Evolutionary conservation across 768 basidiomycete genomes (phyloP), one percentile per base, ranked within the genome.

Genomic region (Floccularia luteovirens): DNA sequence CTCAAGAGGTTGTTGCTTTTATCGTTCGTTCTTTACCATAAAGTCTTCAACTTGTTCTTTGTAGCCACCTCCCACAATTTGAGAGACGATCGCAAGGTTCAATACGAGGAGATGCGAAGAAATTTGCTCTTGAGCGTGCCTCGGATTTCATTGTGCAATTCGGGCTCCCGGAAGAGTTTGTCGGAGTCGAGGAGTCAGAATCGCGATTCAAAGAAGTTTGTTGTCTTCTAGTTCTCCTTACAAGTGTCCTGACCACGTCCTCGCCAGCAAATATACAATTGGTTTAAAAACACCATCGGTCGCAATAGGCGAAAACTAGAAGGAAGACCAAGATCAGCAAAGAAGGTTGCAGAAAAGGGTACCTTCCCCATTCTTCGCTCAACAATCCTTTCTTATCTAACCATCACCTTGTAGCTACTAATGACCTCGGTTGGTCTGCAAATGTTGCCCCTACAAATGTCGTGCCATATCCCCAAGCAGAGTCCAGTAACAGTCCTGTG

Each of bases 281-380:
- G 79, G 79, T 81, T 77, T 60, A 81, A 81, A 60, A 81, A 81
- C 55, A 79, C 79, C 13, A 72, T 77, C 40, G 79, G 78, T 4
- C 66, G 79, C 23, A 75, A 71, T 5, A 63, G 77, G 39, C 63
- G 77, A 34, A 77, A 77, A 53, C 59, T 71, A 32, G 77, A 77
- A 44, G 75, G 76, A 4, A 62, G 71, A 20, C 68, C 74, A 1
- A 63, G 74, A 31, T 66, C 75, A 27, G 63, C 67, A 32, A 77
- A 73, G 55, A 73, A 70, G 47, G 52, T 61, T 6, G 58, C 69
- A 24, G 75, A 77, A 53, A 77, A 72, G 59, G 66, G 74, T 71
- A 40, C 24, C 51, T 46, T 13, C 4, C 28, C 14, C n/a, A 21
- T 39, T 14, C 17, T 45, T 24, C 31, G 13, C 14, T 23, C 39